phyloP scores from a whole-genome alignment of 1,139 yeast genomes.

The Yamadazyma triangularis region DNA sequence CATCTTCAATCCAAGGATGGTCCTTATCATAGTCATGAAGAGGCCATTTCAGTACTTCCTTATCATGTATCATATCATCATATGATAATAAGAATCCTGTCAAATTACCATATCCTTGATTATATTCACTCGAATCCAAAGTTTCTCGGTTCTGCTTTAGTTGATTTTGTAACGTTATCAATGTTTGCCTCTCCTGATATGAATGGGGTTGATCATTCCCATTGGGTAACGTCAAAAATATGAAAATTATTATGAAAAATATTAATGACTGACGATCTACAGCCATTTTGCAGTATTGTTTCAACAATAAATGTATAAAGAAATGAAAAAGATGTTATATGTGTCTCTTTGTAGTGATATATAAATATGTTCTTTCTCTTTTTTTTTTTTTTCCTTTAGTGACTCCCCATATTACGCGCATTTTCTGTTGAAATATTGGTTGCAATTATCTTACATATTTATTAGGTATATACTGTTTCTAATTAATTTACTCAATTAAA shows the following conservation, averaged over 20 bases:
- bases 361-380: too few relatives aligned
- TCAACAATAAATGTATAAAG: too few relatives aligned
- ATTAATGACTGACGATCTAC: conserved; percentile 37
- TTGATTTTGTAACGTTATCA: conserved; percentile 26
- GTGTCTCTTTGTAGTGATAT: too few relatives aligned
- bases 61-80: conserved; percentile 44
- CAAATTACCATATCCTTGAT: conserved; percentile 60
- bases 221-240: conserved; percentile 28
- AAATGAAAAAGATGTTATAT: too few relatives aligned
- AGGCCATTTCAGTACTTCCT: conserved; percentile 53
- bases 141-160: conserved; percentile 24
- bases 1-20: conserved; percentile 50
- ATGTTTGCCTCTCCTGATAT: conserved; percentile 22
- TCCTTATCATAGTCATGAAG: conserved; percentile 37
- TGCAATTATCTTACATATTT: too few relatives aligned
- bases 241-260: conserved; percentile 34
- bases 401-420: too few relatives aligned
- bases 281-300: conserved; percentile 23
- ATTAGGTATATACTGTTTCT: too few relatives aligned
- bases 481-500: too few relatives aligned
- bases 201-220: conserved; percentile 30
- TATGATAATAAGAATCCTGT: conserved; percentile 70
- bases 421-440: too few relatives aligned
- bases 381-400: too few relatives aligned
- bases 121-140: conserved; percentile 40